phyloP scores from a whole-genome alignment of 179 eudicot species.

The Silene vulgaris region DNA sequence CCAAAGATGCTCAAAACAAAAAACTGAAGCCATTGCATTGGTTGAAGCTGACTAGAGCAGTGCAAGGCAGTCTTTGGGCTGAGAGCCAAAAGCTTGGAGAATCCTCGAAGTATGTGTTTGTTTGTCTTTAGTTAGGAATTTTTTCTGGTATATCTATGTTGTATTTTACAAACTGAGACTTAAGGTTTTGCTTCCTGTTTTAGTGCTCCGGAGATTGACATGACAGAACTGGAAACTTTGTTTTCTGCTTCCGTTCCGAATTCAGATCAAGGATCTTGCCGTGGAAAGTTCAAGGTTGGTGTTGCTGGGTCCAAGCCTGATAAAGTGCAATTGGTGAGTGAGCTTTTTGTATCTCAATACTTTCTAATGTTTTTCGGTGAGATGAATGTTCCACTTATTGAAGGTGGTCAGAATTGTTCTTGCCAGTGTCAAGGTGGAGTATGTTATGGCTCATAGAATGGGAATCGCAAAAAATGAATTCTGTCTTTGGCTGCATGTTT shows the following conservation, averaged over 20 bases:
- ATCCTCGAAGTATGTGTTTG: slow-evolving; percentile 29
- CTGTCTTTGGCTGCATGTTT: background rate
- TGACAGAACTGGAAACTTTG: slow-evolving; percentile 77
- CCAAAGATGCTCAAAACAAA: slow-evolving; percentile 45
- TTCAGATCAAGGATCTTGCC: slow-evolving; percentile 38
- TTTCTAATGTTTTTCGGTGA: background rate
- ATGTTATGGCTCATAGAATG: background rate
- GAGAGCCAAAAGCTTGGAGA: slow-evolving; percentile 36
- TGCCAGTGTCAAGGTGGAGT: background rate
- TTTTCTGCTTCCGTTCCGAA: slow-evolving; percentile 63
- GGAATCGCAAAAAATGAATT: background rate
- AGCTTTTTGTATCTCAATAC: background rate
- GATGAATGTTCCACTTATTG: background rate
- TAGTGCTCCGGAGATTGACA: slow-evolving; percentile 89
- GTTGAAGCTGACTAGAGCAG: slow-evolving; percentile 44
- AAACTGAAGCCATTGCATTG: slow-evolving; percentile 47
- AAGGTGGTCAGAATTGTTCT: background rate
- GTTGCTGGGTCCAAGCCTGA: slow-evolving; percentile 50
- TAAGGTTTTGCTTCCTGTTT: slow-evolving; percentile 8
- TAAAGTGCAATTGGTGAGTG: slow-evolving; percentile 67
- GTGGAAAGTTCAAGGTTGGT: slow-evolving; percentile 45
- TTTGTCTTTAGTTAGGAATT: background rate
- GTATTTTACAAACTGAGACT: background rate
- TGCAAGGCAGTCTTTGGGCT: slow-evolving; percentile 46
- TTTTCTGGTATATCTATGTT: slow-evolving; percentile 8